These are phyloP conservation scores for Puccinia novopanici DNA, from an alignment of 1,284 basidiomycete species.

Conservation along the genomic window DNA sequence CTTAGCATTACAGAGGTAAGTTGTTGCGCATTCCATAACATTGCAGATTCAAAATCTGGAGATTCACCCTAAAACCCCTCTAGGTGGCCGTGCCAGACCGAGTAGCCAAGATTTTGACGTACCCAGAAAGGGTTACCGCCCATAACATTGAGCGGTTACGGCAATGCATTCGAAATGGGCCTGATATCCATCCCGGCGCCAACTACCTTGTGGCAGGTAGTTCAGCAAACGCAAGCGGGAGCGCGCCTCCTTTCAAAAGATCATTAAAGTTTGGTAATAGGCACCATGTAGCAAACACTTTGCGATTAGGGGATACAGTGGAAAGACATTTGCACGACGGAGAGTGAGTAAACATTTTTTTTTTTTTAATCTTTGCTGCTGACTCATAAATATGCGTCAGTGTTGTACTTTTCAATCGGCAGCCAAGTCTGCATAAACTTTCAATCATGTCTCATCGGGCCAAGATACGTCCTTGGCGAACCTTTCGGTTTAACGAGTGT, in stretches of 20 bases:
- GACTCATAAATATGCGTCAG: constrained; percentile 21
- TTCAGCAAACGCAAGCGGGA: constrained; percentile 52
- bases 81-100: constrained; percentile 83
- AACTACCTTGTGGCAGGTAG: constrained; percentile 81
- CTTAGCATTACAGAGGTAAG: constrained; percentile 86
- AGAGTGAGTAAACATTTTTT: constrained; percentile 62
- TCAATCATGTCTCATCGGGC: constrained; percentile 99
- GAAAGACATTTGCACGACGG: constrained; percentile 94
- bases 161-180: constrained; percentile 81
- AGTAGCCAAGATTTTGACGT: constrained; percentile 92
- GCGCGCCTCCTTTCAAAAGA: constrained; percentile 68
- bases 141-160: constrained; percentile 84
- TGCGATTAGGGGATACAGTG: constrained; percentile 82
- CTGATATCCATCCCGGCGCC: constrained; percentile 90
- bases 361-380: background rate
- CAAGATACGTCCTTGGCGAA: constrained; percentile 94
- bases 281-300: constrained; percentile 71
- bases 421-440: constrained; percentile 95
- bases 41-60: background rate
- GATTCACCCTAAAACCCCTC: background rate
- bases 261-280: constrained; percentile 64
- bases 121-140: constrained; percentile 89
- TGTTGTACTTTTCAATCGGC: constrained; percentile 96
- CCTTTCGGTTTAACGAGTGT: constrained; percentile 97
- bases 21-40: background rate